These are phyloP conservation scores for Rhizopogon salebrosus DNA, from an alignment of 768 basidiomycete genomes.

Conservation along the genomic window DNA sequence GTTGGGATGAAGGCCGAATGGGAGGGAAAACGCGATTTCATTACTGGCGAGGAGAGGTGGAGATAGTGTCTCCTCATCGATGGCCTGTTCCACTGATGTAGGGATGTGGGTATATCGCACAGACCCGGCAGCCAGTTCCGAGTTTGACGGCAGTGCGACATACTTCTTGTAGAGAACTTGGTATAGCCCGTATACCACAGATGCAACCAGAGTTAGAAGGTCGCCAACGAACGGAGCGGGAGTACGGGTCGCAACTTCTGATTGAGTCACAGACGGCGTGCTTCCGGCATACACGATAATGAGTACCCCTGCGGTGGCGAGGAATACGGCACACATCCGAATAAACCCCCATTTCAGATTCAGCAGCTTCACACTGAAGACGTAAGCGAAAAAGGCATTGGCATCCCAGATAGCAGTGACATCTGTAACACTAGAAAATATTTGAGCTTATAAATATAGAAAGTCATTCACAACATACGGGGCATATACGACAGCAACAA, in stretches of 20 bases:
- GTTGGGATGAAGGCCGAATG: constrained; percentile 84
- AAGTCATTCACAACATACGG: constrained; percentile 46
- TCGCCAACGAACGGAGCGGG: constrained; percentile 66
- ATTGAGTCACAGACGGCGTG: constrained; percentile 20
- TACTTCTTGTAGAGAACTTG: constrained; percentile 85
- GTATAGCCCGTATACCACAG: constrained; percentile 69
- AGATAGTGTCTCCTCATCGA: constrained; percentile 14
- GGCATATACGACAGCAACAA: constrained; percentile 59
- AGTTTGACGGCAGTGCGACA: constrained; percentile 63
- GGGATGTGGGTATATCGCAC: constrained; percentile 42
- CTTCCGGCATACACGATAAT: constrained; percentile 80
- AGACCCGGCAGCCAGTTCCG: constrained; percentile 39
- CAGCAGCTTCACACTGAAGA: constrained; percentile 74
- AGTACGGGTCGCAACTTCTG: constrained; percentile 14
- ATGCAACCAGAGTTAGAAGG: constrained; percentile 64
- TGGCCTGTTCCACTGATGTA: constrained; percentile 27
- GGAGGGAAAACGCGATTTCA: constrained; percentile 49
- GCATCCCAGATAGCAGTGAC: constrained; percentile 88
- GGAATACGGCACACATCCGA: constrained; percentile 63
- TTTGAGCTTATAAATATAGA: constrained; percentile 4
- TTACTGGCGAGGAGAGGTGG: constrained; percentile 15
- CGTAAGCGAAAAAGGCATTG: constrained; percentile 87
- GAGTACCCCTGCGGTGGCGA: constrained; percentile 79
- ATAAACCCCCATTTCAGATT: constrained; percentile 56
- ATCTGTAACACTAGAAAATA: constrained; percentile 60